Percentiles rank a stretch among this genome's conserved stretches.
phyloP scores from a whole-genome alignment of 108 stramenopile species.

The Skeletonema potamos region DNA sequence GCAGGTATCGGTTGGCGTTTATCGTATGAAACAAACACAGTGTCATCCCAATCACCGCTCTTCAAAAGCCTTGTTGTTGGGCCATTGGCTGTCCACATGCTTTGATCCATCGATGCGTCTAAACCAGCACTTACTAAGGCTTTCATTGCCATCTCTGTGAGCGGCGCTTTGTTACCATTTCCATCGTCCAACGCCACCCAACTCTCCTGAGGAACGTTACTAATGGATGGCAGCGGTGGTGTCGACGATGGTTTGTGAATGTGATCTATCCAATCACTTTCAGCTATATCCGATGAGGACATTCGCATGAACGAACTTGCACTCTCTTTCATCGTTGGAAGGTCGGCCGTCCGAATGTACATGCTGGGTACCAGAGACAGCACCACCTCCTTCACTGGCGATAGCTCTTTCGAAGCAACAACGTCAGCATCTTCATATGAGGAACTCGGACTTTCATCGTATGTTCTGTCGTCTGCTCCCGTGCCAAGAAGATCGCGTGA shows the following conservation, averaged over 20 bases:
- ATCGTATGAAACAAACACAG: constrained; percentile 19
- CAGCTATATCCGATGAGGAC: constrained; percentile 11
- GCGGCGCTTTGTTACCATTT: constrained; percentile 56
- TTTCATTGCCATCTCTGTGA: constrained; percentile 59
- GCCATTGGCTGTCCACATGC: constrained; percentile 59
- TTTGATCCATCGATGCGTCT: constrained; percentile 43
- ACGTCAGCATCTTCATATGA: constrained; percentile 2
- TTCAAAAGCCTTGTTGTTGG: constrained; percentile 49
- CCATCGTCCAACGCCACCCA: constrained; percentile 75
- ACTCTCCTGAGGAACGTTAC: constrained; percentile 58
- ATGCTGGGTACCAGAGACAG: not conserved
- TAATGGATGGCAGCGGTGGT: constrained; percentile 61
- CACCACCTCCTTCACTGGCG: not conserved
- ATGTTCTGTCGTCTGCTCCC: not conserved
- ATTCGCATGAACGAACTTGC: constrained; percentile 1
- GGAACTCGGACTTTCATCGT: constrained; percentile 7
- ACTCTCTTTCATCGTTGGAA: constrained; percentile 26
- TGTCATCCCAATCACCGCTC: constrained; percentile 22
- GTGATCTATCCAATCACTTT: constrained; percentile 22
- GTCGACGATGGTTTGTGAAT: constrained; percentile 53
- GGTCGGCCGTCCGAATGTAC: constrained; percentile 43
- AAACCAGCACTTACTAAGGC: constrained; percentile 55
- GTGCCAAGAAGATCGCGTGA: not conserved
- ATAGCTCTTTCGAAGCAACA: not conserved
- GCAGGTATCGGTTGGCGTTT: not conserved